These are phyloP conservation scores for Protostelium mycophagum DNA, from an alignment of 78 protist species.

Conservation along the genomic window DNA sequence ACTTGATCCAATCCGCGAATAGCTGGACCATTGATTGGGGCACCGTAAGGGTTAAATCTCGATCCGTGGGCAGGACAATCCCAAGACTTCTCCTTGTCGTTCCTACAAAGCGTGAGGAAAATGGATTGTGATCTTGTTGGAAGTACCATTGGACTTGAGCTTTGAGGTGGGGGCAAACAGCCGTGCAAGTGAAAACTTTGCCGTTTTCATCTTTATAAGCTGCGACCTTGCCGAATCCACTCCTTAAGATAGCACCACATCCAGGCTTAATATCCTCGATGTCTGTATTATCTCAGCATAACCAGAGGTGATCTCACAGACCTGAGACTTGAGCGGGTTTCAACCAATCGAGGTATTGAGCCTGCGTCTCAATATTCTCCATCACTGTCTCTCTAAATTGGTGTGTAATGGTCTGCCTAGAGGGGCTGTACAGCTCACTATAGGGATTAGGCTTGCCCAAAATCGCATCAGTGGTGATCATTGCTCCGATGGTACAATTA, in stretches of 20 bases:
- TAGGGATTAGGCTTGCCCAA: not conserved
- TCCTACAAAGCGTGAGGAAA: not conserved
- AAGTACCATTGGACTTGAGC: not conserved
- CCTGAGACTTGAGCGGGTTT: not conserved
- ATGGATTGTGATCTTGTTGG: not conserved
- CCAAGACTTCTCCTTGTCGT: not conserved
- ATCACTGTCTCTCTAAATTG: not conserved
- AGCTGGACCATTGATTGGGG: not conserved
- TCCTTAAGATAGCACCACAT: not conserved
- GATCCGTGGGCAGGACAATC: not conserved
- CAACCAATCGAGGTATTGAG: not conserved
- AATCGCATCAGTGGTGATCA: not conserved
- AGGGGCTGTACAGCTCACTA: not conserved
- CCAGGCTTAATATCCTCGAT: not conserved
- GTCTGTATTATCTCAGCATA: not conserved
- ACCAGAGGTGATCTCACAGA: not conserved
- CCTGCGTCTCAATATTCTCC: not conserved
- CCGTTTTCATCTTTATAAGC: not conserved
- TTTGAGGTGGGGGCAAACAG: not conserved
- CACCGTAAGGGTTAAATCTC: not conserved
- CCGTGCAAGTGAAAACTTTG: not conserved
- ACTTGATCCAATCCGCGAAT: not conserved
- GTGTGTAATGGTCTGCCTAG: not conserved
- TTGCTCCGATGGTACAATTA: not conserved
- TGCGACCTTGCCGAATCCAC: not conserved